Percentiles rank a stretch among this genome's conserved stretches.
These are phyloP conservation scores for Schizophyllum commune DNA, from an alignment of 1,284 basidiomycete genomes.

Conservation along the genomic window DNA sequence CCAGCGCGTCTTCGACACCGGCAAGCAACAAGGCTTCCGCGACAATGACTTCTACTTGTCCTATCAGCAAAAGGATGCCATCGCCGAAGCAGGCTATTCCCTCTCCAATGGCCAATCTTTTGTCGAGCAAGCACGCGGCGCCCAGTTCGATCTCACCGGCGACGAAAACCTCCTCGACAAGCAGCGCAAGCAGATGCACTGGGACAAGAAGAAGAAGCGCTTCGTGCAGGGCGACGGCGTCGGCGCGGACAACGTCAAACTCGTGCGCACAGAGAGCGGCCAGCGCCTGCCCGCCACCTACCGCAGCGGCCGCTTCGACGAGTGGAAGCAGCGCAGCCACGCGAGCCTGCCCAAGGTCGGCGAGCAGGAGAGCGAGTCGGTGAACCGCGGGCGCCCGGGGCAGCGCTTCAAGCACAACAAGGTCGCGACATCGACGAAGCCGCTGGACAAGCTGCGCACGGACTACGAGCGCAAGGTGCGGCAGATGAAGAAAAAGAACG, in stretches of 20 bases:
- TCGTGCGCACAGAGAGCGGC: constrained; percentile 92
- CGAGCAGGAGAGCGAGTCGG: constrained; percentile 57
- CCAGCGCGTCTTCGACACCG: constrained; percentile 72
- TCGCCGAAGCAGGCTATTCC: constrained; percentile 88
- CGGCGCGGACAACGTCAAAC: constrained; percentile 91
- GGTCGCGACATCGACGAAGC: constrained; percentile 47
- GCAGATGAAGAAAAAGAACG: constrained; percentile 47
- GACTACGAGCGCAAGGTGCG: constrained; percentile 69
- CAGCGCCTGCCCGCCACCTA: constrained; percentile 90
- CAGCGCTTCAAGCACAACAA: constrained; percentile 65
- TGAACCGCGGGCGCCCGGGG: constrained; percentile 30
- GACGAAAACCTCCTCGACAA: constrained; percentile 68
- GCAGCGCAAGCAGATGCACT: constrained; percentile 65
- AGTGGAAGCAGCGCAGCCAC: constrained; percentile 83
- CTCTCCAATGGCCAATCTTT: constrained; percentile 81
- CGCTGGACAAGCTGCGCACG: constrained; percentile 58
- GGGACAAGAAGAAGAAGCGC: constrained; percentile 97
- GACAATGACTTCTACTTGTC: constrained; percentile 91
- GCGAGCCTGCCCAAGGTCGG: constrained; percentile 74
- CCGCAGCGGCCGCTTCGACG: constrained; percentile 89
- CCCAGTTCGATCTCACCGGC: constrained; percentile 78
- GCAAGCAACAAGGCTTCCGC: constrained; percentile 50
- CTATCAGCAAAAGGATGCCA: constrained; percentile 81
- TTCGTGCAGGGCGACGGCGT: constrained; percentile 82
- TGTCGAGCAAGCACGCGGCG: constrained; percentile 74